Percentiles rank a stretch among this genome's conserved stretches.
Evolutionary conservation across 805 yeast genomes (phyloP).

Genomic region (Starmerella gropengiesseri): DNA sequence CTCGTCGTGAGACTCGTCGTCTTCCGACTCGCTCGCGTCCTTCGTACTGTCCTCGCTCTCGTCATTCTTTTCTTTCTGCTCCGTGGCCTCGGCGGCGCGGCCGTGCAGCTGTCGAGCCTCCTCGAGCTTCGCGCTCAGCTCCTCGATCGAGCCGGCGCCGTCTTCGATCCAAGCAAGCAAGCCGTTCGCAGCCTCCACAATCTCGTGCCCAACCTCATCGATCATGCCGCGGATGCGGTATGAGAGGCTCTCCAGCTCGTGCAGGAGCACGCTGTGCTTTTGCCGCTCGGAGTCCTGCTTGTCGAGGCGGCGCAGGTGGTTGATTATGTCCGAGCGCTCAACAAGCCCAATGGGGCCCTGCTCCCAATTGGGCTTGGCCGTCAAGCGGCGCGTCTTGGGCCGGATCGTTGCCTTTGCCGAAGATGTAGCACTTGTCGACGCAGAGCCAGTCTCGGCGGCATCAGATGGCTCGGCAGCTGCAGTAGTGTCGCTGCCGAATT

Average conservation of each 20-base stretch:
- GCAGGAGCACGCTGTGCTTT: conserved; percentile 47
- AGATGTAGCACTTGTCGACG: no score
- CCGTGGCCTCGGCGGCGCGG: conserved; percentile 4
- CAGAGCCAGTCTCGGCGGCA: background rate
- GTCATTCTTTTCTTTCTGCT: background rate
- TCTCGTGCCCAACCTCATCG: conserved; percentile 12
- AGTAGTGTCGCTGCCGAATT: no score
- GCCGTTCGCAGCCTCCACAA: conserved; percentile 11
- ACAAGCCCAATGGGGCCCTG: conserved; percentile 41
- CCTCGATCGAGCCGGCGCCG: conserved; percentile 15
- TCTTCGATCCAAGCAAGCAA: conserved; percentile 22
- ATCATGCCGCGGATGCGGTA: conserved; percentile 49
- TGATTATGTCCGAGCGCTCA: conserved; percentile 37
- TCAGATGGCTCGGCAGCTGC: no score
- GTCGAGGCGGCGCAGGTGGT: conserved; percentile 44
- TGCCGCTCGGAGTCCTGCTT: conserved; percentile 45
- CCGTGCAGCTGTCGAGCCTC: conserved; percentile 15
- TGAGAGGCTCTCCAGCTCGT: conserved; percentile 60
- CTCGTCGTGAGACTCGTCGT: conserved; percentile 3
- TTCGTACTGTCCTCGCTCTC: background rate
- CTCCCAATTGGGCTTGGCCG: conserved; percentile 28
- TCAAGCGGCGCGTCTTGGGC: conserved; percentile 23
- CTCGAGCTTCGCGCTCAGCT: conserved; percentile 15
- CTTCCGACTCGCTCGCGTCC: background rate
- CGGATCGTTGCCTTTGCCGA: conserved; percentile 21